Evolutionary conservation across 768 basidiomycete genomes (phyloP).

Genomic region (Kockovaella imperatae): DNA sequence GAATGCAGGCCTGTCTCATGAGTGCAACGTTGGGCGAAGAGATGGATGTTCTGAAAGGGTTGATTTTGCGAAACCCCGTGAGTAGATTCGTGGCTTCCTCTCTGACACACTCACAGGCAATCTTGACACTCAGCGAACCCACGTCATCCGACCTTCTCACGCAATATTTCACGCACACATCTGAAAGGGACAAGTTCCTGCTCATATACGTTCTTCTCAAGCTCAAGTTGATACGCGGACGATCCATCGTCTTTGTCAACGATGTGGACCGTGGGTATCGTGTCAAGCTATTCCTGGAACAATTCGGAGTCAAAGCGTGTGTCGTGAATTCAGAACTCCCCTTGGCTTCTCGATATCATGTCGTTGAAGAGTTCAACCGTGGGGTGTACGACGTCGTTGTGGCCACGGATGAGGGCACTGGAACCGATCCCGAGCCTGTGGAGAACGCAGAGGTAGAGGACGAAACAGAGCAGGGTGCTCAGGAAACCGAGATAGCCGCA

Average conservation of each 20-base stretch:
- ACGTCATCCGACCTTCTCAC: conserved; percentile 71
- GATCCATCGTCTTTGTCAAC: conserved; percentile 94
- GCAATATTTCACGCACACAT: conserved; percentile 73
- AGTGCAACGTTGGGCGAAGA: conserved; percentile 97
- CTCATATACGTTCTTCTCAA: conserved; percentile 93
- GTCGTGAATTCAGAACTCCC: conserved; percentile 94
- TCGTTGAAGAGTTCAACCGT: conserved; percentile 96
- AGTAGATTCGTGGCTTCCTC: conserved; percentile 35
- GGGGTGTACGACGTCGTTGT: conserved; percentile 98
- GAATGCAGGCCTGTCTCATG: conserved; percentile 89
- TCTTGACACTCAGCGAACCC: conserved; percentile 78
- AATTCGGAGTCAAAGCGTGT: conserved; percentile 92
- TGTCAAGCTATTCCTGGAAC: conserved; percentile 94
- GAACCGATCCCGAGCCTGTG: conserved; percentile 52
- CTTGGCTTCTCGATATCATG: conserved; percentile 92
- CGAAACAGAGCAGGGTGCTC: conserved; percentile 33
- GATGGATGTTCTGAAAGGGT: conserved; percentile 80
- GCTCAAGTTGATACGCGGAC: conserved; percentile 88
- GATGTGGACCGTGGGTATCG: conserved; percentile 90
- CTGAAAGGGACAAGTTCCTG: conserved; percentile 95
- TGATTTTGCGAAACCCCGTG: conserved; percentile 79
- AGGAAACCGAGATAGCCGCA: conserved; percentile 9
- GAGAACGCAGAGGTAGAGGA: conserved; percentile 49
- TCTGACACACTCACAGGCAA: conserved; percentile 52
- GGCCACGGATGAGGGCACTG: conserved; percentile 82